Percentiles rank a stretch among this genome's conserved stretches.
Conservation (phyloP, 1,284 basidiomycete genomes). For the Sanghuangporus sanghuang region DNA sequence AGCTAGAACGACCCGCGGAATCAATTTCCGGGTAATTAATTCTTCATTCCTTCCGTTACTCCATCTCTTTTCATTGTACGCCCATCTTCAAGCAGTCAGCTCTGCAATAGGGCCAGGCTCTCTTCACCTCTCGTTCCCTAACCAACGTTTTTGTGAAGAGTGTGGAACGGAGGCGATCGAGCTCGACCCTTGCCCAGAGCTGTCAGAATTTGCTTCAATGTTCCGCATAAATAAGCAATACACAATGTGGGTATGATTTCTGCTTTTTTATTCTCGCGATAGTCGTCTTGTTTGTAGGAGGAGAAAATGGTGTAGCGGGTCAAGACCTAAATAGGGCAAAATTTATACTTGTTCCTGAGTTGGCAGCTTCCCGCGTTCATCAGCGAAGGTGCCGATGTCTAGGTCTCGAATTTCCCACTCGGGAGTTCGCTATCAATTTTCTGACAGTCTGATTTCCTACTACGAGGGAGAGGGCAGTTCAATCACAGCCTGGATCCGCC, state of each 20-base stretch:
- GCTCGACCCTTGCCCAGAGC: constrained; percentile 20
- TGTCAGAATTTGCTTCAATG: neutral
- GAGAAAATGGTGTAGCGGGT: too few relatives aligned
- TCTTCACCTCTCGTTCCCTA: neutral
- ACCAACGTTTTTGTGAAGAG: neutral
- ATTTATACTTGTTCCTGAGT: neutral
- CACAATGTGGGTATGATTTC: neutral
- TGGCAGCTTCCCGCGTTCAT: neutral
- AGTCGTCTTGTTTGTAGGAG: neutral
- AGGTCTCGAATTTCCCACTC: neutral
- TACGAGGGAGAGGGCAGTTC: neutral
- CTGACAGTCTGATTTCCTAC: neutral
- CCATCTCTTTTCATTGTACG: too few relatives aligned
- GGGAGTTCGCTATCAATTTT: neutral
- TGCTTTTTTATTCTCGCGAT: neutral
- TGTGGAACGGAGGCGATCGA: constrained; percentile 9
- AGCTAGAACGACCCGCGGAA: too few relatives aligned
- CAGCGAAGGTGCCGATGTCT: neutral
- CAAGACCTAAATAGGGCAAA: too few relatives aligned
- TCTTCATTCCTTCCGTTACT: too few relatives aligned
- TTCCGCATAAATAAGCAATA: neutral
- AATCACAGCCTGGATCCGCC: neutral
- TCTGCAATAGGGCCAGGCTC: constrained; percentile 2
- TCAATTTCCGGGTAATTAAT: too few relatives aligned
- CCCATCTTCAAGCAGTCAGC: neutral